A percentile compares a stretch with the other conserved stretches of the same genome.
Evolutionary conservation across 1,139 yeast species (phyloP).

Genomic region (Suhomyces ambrosiae): DNA sequence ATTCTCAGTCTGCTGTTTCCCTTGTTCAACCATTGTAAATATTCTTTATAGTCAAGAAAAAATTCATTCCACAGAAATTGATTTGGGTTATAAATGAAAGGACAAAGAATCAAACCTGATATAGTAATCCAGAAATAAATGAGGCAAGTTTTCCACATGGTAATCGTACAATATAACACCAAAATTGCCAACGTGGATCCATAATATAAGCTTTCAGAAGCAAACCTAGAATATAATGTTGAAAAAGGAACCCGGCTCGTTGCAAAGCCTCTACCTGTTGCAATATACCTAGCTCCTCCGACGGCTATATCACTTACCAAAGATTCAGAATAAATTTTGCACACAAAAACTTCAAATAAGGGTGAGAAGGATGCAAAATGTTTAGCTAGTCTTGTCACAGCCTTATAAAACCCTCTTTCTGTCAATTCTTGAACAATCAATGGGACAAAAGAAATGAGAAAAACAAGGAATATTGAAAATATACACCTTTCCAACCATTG

Average conservation of each 20-base stretch:
- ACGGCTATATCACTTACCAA: slow-evolving; percentile 88
- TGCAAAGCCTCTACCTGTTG: slow-evolving; percentile 99
- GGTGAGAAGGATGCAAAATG: slow-evolving; percentile 92
- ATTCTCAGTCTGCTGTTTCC: slow-evolving; percentile 99
- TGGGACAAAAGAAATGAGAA: slow-evolving; percentile 96
- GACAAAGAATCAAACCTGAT: slow-evolving; percentile 87
- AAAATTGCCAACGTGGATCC: slow-evolving; percentile 91
- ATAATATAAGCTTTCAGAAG: slow-evolving; percentile 94
- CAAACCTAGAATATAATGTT: slow-evolving; percentile 92
- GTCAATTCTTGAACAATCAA: slow-evolving; percentile 94
- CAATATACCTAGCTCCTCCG: slow-evolving; percentile 99
- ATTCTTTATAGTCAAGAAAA: slow-evolving; percentile 98
- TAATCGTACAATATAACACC: slow-evolving; percentile 86
- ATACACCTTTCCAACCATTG: slow-evolving; percentile 99
- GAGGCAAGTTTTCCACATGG: slow-evolving; percentile 97
- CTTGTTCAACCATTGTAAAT: slow-evolving; percentile 96
- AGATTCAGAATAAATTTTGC: slow-evolving; percentile 95
- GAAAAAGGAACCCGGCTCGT: slow-evolving; percentile 98
- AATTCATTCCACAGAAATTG: slow-evolving; percentile 99
- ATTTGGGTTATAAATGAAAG: slow-evolving; percentile 96
- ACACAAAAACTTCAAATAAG: slow-evolving; percentile 96
- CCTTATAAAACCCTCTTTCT: slow-evolving; percentile 98
- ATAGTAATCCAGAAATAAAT: slow-evolving; percentile 98
- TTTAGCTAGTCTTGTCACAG: slow-evolving; percentile 85
- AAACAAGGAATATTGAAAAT: slow-evolving; percentile 95